These are phyloP conservation scores for Russula abietina DNA, from an alignment of 768 basidiomycete genomes.

Conservation along the genomic window DNA sequence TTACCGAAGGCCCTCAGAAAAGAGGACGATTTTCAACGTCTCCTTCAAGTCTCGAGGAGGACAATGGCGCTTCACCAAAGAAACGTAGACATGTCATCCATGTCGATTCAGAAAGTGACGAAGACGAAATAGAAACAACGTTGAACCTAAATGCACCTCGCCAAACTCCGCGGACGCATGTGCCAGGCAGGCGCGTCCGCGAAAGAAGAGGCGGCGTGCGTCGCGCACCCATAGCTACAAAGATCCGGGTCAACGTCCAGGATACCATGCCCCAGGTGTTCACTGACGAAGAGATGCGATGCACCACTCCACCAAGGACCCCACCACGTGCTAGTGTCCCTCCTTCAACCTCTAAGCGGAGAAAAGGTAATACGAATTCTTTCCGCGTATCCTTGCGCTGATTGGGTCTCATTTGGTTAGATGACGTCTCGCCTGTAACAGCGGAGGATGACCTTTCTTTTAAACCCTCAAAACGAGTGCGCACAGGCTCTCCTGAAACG, in stretches of 20 bases:
- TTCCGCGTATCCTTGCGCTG: background rate
- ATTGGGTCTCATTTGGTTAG: background rate
- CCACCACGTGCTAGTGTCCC: background rate
- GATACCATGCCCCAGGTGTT: background rate
- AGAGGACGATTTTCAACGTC: constrained; percentile 21
- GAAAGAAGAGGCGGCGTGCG: constrained; percentile 8
- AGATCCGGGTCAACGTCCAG: background rate
- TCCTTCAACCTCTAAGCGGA: constrained; percentile 16
- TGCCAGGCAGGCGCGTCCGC: constrained; percentile 19
- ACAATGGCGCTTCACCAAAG: constrained; percentile 8
- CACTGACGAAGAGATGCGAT: constrained; percentile 12
- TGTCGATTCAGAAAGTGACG: constrained; percentile 32
- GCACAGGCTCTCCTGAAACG: constrained; percentile 43
- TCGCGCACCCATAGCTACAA: background rate
- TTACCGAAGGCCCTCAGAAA: constrained; percentile 3
- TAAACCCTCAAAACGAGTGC: constrained; percentile 41
- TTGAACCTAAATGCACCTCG: constrained; percentile 30
- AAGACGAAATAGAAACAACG: constrained; percentile 45
- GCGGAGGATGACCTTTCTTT: background rate
- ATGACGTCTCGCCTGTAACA: constrained; percentile 5
- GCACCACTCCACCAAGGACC: constrained; percentile 5
- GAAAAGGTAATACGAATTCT: constrained; percentile 7
- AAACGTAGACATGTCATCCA: constrained; percentile 21
- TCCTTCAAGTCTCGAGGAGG: constrained; percentile 18
- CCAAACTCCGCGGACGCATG: constrained; percentile 11